Evolutionary conservation across 179 eudicot species (phyloP).

Genomic region (Beta macrorhiza): DNA sequence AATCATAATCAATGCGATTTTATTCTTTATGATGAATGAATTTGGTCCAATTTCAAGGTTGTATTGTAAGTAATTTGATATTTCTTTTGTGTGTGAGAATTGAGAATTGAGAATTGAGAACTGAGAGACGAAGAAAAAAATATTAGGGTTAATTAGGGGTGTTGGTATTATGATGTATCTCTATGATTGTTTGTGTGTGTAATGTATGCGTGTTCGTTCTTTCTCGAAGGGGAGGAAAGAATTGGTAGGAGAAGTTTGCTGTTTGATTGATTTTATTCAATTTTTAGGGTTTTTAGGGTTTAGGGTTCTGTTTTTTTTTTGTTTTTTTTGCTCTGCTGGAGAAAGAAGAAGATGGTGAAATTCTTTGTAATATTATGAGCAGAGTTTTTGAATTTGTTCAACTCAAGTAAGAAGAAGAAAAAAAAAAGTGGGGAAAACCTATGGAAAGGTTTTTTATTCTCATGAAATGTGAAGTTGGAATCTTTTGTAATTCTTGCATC

Average conservation of each 20-base stretch:
- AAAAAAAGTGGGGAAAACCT: not conserved
- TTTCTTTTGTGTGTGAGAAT: slow-evolving; percentile 19
- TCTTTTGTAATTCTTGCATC: slow-evolving; percentile 13
- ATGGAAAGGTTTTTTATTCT: slow-evolving; percentile 17
- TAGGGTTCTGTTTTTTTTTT: slow-evolving; percentile 9
- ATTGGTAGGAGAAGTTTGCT: slow-evolving; percentile 6
- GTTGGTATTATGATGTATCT: not conserved
- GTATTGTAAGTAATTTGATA: slow-evolving; percentile 13
- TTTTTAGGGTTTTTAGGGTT: slow-evolving; percentile 27
- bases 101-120: not conserved
- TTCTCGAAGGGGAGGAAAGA: slow-evolving; percentile 37
- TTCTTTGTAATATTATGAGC: slow-evolving; percentile 11
- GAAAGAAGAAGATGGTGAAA: not conserved
- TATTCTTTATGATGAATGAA: slow-evolving; percentile 23
- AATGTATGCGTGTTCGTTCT: slow-evolving; percentile 24
- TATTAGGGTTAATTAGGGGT: slow-evolving; percentile 18
- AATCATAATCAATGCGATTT: no score
- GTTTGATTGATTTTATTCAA: slow-evolving; percentile 23
- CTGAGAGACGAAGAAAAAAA: not conserved
- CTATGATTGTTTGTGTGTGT: not conserved
- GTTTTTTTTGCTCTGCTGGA: slow-evolving; percentile 17
- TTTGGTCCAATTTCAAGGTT: not conserved
- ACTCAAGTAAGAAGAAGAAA: not conserved
- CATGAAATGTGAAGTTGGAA: slow-evolving; percentile 17
- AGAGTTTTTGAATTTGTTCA: slow-evolving; percentile 25